Evolutionary conservation across 106 monocot species (phyloP), one percentile per base, ranked within the genome.

Genomic region (Allium sativum): DNA sequence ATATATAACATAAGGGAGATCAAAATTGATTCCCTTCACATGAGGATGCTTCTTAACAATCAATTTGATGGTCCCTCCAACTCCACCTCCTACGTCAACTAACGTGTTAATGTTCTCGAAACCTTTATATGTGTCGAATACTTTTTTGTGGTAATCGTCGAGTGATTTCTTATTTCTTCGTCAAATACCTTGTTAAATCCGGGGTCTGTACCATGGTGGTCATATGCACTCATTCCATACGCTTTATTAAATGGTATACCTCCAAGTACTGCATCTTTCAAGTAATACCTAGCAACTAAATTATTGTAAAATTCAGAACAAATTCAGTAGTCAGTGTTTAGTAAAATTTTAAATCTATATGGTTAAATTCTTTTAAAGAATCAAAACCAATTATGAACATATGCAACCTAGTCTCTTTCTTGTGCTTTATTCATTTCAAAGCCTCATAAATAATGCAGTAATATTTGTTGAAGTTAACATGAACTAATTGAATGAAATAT

Each of bases 231-330:
- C 76, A 69, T 69, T n/a, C 87, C 87, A 43, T 68, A 63, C 0
- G 77, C 77, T 66, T 53, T 68, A 50, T 78, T 78, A 67, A 78
- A 78, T 10, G 77, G 72, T 40, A 78, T 78, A 16, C 77, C 77
- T 1, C 77, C 77, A 18, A 72, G 21, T 8, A 72, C 67, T 12
- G 77, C 71, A 18, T 77, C 77, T 56, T 77, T 77, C 31, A 76
- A 48, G 31, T 76, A 65, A 31, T 56, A 75, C 81, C 81, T 84
- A 14, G 10, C 10, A 58, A 41, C 15, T 19, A 58, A 58, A 58
- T 55, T 18, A 55, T 31, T 3, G 31, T 31, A 31, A 31, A 31
- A 31, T 31, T 31, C 31, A 22, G 22, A 1, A 22, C 22, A 22
- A 22, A 22, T 1, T 22, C 22, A 31, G 31, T 5, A 31, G 31